Conservation (phyloP, 345 rosid species). For the Isatis tinctoria region DNA sequence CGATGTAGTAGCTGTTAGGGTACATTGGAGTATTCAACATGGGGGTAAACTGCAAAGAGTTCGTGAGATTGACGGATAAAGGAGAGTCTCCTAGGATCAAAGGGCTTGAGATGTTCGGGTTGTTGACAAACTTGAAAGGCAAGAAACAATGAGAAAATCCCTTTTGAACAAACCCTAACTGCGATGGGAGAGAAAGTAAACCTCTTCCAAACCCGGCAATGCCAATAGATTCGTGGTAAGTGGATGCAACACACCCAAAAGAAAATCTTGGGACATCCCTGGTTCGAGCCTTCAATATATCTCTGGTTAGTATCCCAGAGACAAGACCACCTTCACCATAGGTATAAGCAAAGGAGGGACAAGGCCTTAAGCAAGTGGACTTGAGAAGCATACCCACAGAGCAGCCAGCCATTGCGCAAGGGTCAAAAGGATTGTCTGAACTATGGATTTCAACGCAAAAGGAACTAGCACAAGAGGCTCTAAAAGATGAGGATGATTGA, state of each 20-base stretch:
- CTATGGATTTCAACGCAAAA: slow-evolving; percentile 63
- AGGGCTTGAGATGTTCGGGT: slow-evolving; percentile 75
- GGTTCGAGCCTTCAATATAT: slow-evolving; percentile 44
- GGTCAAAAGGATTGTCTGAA: slow-evolving; percentile 69
- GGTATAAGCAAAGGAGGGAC: slow-evolving; percentile 84
- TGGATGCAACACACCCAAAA: slow-evolving; percentile 67
- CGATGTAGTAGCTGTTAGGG: slow-evolving; percentile 71
- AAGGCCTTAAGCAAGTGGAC: slow-evolving; percentile 57
- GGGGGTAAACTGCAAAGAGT: slow-evolving; percentile 63
- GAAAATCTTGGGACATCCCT: slow-evolving; percentile 52
- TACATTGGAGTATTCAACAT: slow-evolving; percentile 56
- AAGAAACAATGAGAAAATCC: slow-evolving; percentile 88
- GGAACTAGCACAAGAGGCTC: slow-evolving; percentile 56
- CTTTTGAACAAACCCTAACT: slow-evolving; percentile 63
- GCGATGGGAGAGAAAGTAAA: slow-evolving; percentile 67
- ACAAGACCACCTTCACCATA: slow-evolving; percentile 73
- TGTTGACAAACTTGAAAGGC: slow-evolving; percentile 70
- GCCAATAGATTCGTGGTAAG: slow-evolving; percentile 73
- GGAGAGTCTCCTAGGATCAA: slow-evolving; percentile 58
- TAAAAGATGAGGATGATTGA: slow-evolving; percentile 48
- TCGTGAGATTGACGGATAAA: slow-evolving; percentile 33
- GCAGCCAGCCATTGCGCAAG: slow-evolving; percentile 69
- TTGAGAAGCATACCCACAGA: slow-evolving; percentile 54
- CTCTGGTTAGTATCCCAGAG: slow-evolving; percentile 58
- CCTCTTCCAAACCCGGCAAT: slow-evolving; percentile 91